Conservation (phyloP, 805 yeast genomes). For the Grigorovia yakushimaensis region DNA sequence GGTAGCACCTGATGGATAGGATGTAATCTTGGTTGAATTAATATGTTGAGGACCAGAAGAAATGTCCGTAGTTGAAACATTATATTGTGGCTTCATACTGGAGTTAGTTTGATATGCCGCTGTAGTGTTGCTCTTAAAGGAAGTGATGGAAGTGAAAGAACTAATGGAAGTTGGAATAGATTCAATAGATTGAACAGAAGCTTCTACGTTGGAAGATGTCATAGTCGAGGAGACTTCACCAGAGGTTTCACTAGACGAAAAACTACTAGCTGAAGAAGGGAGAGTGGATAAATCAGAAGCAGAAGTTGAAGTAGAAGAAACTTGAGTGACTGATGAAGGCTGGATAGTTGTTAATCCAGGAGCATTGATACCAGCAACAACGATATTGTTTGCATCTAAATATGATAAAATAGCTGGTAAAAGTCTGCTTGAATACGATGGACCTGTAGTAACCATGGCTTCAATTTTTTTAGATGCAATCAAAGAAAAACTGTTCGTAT, state of each 20-base stretch:
- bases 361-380: constrained; percentile 2
- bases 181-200: too few species aligned
- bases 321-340: background rate
- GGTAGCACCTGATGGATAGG: constrained; percentile 2
- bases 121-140: constrained; percentile 8
- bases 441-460: constrained; percentile 1
- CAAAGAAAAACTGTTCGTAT: constrained; percentile 20
- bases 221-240: background rate
- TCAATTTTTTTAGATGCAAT: constrained; percentile 15
- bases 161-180: too few species aligned
- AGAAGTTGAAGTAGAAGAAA: background rate
- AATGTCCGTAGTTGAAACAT: too few species aligned
- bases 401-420: background rate
- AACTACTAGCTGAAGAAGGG: constrained; percentile 8
- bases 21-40: constrained; percentile 1
- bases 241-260: constrained; percentile 11
- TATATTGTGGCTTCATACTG: too few species aligned
- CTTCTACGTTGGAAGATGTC: too few species aligned
- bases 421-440: constrained; percentile 1
- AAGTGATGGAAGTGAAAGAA: constrained; percentile 3
- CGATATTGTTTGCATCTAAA: constrained; percentile 2
- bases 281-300: background rate
- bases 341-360: background rate
- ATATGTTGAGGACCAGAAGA: too few species aligned
- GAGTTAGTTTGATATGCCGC: too few species aligned